Evolutionary conservation across 371 early-diverging fungal genomes (phyloP), one percentile per base, ranked within the genome.

Genomic region (Mucor piriformis): DNA sequence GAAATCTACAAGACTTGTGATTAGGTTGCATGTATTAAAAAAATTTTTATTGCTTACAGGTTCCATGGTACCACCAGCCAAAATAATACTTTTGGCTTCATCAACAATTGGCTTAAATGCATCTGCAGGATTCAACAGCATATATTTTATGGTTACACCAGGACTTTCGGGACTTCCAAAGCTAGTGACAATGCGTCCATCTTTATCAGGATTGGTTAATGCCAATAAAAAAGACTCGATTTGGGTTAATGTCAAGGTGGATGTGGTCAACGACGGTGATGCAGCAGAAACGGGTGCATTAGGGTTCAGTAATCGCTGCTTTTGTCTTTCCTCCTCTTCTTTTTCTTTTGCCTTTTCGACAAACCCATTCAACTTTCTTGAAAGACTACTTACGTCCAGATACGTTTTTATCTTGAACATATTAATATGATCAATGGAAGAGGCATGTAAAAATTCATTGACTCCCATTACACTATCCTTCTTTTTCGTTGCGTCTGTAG

Each of bases 31-130:
- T 25, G 34, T 44, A 15, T 38, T 23, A 18, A 11, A 23, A 15
- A 4, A 53, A 24, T 8, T 21, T 1, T 12, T 4, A 38, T 8
- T n/a, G 29, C 79, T 67, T 63, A 92, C 88, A 1, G 98, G 98
- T 59, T 91, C 89, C 95, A 99, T 94, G 0, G 99, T 97, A 20
- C 99, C 99, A 55, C 99, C 98, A 0, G 98, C 95, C 25, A 99
- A 70, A 7, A 99, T 73, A 0, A 98, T 82, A 35, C 93, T 84
- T 57, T 87, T 78, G 0, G 96, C 92, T 49, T 94, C 90, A 16
- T 84, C 74, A 1, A 95, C 87, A 29, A 97, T 74, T 3, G 85
- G 87, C 57, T 80, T 74, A 66, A 99, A 97, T 10, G 84, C 83
- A 44, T 91, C 85, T 0, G 93, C 85, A 6, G 98, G 94, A 64